Percentiles rank a stretch among this genome's conserved stretches.
phyloP scores from a whole-genome alignment of 306 rosid genomes.

The Gastrolobium bilobum region DNA sequence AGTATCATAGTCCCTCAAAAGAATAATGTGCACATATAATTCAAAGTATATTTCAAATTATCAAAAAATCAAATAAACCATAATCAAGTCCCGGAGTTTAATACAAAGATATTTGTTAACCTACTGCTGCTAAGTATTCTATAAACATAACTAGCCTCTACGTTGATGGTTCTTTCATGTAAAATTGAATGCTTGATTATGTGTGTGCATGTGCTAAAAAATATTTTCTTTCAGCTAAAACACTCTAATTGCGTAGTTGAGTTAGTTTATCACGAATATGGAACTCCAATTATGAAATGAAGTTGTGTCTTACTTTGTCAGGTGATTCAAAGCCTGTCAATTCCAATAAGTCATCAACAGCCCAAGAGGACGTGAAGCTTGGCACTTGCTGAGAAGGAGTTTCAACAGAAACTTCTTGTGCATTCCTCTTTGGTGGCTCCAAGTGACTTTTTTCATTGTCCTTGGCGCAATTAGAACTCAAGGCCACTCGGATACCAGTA shows the following conservation, averaged over 20 bases:
- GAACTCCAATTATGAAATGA: conserved; percentile 24
- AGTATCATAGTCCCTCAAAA: neutral
- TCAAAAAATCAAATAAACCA: neutral
- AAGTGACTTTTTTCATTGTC: conserved; percentile 58
- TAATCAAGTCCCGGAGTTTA: neutral
- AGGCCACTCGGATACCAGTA: conserved; percentile 87
- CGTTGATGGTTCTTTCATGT: conserved; percentile 5
- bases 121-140: neutral
- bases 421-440: conserved; percentile 73
- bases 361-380: conserved; percentile 78
- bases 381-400: conserved; percentile 64
- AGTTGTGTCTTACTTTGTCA: conserved; percentile 64
- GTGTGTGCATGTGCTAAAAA: neutral
- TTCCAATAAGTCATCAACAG: conserved; percentile 86
- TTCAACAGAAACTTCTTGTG: conserved; percentile 62
- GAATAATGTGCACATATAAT: neutral
- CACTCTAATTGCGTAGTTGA: neutral
- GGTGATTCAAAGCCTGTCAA: conserved; percentile 74
- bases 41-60: neutral
- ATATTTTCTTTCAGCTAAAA: conserved; percentile 23
- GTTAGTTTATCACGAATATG: conserved; percentile 1
- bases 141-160: neutral
- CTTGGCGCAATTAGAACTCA: conserved; percentile 66
- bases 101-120: neutral
- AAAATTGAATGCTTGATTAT: conserved; percentile 2